These are phyloP conservation scores for Neophaeococcomyces aloes DNA, from an alignment of 2,329 filamentous ascomycete genomes.

Conservation along the genomic window DNA sequence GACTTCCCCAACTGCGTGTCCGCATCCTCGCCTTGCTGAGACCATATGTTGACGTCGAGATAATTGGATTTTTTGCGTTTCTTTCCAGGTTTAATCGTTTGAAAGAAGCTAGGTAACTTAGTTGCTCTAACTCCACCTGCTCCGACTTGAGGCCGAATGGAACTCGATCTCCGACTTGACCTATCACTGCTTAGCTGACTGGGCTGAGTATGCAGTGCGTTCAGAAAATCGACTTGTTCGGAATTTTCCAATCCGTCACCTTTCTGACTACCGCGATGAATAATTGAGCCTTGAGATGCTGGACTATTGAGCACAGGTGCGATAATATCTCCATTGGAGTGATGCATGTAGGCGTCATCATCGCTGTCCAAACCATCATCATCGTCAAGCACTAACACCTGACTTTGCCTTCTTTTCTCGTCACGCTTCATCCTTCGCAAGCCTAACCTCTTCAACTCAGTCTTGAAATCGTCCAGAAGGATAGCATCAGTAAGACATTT, in stretches of 20 bases:
- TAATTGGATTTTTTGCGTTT: background rate
- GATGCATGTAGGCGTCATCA: constrained; percentile 2
- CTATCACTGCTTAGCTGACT: constrained; percentile 7
- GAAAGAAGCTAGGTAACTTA: constrained; percentile 5
- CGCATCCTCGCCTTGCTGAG: background rate
- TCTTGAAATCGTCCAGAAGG: constrained; percentile 59
- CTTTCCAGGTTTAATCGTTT: constrained; percentile 6
- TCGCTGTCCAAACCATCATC: background rate
- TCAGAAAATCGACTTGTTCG: constrained; percentile 7
- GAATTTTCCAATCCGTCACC: background rate
- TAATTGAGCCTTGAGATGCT: background rate
- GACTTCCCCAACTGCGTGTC: background rate
- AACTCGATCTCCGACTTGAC: constrained; percentile 3
- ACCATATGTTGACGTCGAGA: background rate
- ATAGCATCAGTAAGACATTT: constrained; percentile 59
- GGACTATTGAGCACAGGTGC: background rate
- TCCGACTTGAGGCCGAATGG: constrained; percentile 2
- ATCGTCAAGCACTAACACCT: constrained; percentile 14
- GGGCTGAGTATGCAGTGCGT: background rate
- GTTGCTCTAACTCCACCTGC: background rate
- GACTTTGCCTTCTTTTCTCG: constrained; percentile 16
- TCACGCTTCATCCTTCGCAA: constrained; percentile 18
- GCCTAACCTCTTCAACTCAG: constrained; percentile 27
- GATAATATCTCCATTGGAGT: background rate
- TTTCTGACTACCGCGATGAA: background rate